Conservation (phyloP, 2,329 filamentous ascomycete genomes). For the Talaromyces sp. region DNA sequence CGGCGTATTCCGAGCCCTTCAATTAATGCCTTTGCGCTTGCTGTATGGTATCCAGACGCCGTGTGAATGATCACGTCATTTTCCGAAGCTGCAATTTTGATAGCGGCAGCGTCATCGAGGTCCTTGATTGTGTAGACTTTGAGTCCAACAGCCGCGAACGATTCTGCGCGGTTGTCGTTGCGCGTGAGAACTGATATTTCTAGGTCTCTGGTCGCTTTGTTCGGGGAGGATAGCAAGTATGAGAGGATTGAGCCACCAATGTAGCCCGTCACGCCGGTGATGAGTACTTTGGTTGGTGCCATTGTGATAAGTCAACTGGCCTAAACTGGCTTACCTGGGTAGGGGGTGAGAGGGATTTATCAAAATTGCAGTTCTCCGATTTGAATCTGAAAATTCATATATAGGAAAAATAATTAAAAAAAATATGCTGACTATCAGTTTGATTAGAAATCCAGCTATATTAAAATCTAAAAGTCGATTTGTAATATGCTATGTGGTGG, state of each 20-base stretch:
- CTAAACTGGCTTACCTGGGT: neutral
- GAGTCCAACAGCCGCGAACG: slow-evolving; percentile 9
- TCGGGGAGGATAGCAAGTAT: neutral
- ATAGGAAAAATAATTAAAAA: neutral
- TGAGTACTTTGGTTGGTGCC: slow-evolving; percentile 5
- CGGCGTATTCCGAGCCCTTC: slow-evolving; percentile 41
- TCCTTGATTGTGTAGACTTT: slow-evolving; percentile 17
- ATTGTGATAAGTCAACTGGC: neutral
- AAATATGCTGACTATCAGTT: neutral
- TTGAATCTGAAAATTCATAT: too few species aligned
- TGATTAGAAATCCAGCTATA: neutral
- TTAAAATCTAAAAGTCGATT: neutral
- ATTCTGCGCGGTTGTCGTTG: slow-evolving; percentile 9
- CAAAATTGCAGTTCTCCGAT: too few species aligned
- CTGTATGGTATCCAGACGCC: slow-evolving; percentile 38
- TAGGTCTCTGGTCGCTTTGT: neutral
- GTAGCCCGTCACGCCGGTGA: neutral
- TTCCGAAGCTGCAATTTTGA: slow-evolving; percentile 15
- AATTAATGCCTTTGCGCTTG: slow-evolving; percentile 41
- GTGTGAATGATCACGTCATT: slow-evolving; percentile 44
- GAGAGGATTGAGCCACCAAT: slow-evolving; percentile 11
- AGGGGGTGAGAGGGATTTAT: too few species aligned
- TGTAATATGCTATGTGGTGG: neutral
- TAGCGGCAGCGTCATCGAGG: slow-evolving; percentile 19
- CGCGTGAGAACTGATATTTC: slow-evolving; percentile 18